phyloP scores from a whole-genome alignment of 2,329 filamentous ascomycete genomes.

The Colletotrichum sp. region DNA sequence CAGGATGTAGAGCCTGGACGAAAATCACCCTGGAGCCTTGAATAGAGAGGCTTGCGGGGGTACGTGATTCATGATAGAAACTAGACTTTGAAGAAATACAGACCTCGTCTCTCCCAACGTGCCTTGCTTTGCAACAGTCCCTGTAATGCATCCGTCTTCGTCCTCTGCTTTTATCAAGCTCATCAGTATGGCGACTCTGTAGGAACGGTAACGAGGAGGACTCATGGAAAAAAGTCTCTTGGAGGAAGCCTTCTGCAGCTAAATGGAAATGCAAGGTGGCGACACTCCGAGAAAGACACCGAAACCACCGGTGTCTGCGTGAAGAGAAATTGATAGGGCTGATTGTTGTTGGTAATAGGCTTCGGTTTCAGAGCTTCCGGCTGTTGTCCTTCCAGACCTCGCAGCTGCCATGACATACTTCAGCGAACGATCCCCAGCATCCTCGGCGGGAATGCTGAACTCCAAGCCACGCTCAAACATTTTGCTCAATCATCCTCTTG shows the following conservation, averaged over 20 bases:
- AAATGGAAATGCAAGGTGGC: background rate
- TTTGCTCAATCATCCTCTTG: background rate
- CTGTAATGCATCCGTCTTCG: background rate
- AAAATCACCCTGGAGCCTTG: constrained; percentile 2
- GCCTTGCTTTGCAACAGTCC: background rate
- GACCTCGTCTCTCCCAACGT: constrained; percentile 4
- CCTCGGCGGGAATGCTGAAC: background rate
- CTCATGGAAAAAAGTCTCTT: background rate
- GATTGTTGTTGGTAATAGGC: background rate
- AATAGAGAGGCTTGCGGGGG: background rate
- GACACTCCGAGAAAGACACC: background rate
- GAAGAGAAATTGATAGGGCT: background rate
- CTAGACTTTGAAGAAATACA: constrained; percentile 18
- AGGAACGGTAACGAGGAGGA: background rate
- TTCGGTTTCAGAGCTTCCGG: background rate
- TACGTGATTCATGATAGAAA: constrained; percentile 18
- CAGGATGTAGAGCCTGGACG: background rate
- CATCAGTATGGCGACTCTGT: background rate
- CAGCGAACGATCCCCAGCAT: background rate
- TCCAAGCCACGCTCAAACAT: background rate
- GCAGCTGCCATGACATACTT: background rate
- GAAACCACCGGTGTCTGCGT: background rate
- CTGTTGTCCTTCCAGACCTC: background rate
- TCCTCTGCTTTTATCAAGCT: background rate
- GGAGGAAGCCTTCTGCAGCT: background rate